Percentiles rank a stretch among this genome's conserved stretches.
These are phyloP conservation scores for Fusarium annulatum DNA, from an alignment of 2,329 filamentous ascomycete genomes.

Conservation along the genomic window DNA sequence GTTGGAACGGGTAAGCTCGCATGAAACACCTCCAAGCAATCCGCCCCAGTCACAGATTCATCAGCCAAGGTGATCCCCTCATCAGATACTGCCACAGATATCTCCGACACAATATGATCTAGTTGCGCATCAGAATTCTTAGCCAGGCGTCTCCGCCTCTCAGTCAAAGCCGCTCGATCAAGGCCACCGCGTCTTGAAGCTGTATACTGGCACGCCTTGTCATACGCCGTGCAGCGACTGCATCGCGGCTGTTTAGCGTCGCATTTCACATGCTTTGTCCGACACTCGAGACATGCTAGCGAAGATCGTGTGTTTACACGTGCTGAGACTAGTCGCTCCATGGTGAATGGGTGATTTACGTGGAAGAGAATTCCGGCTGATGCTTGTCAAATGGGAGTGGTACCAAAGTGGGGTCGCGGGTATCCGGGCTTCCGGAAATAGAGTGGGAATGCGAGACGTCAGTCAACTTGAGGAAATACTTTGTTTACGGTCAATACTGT, in stretches of 20 bases:
- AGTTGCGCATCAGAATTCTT: accelerated
- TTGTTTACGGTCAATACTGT: neutral
- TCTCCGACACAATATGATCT: accelerated
- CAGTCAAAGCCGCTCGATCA: slow-evolving; percentile 45
- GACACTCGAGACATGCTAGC: slow-evolving; percentile 63
- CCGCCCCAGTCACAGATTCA: neutral
- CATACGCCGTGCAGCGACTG: slow-evolving; percentile 55
- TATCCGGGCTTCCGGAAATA: neutral
- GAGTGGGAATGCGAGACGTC: neutral
- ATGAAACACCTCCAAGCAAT: neutral
- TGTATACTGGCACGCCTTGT: slow-evolving; percentile 61
- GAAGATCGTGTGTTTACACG: slow-evolving; percentile 38
- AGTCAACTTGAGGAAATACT: accelerated
- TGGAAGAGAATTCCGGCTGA: neutral
- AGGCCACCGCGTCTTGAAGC: slow-evolving; percentile 61
- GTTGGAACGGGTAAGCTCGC: neutral
- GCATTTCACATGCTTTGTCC: slow-evolving; percentile 64
- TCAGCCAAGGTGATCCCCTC: neutral
- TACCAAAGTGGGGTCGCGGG: neutral
- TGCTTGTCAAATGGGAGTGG: neutral
- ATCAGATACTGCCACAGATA: accelerated
- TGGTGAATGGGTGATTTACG: neutral
- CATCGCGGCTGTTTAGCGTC: slow-evolving; percentile 61
- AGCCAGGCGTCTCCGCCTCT: slow-evolving; percentile 44
- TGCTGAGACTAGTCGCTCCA: neutral